Base-by-base conservation (phyloP, 768 basidiomycete genomes). In the Panaeolus papilionaceus region DNA sequence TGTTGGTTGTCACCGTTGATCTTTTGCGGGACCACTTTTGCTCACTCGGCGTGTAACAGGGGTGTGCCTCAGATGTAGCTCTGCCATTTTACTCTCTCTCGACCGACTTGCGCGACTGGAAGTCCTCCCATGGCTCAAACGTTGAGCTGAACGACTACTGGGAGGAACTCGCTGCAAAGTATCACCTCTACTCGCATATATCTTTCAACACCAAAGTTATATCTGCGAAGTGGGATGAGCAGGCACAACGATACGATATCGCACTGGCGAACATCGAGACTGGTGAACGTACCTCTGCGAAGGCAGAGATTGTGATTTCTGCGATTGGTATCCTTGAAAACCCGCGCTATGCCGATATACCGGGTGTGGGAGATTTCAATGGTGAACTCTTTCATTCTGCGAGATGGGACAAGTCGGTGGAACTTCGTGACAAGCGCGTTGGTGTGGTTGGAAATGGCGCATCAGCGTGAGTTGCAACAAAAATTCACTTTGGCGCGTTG, bases 391-490 rank as follows among this genome's bases (percentile, higher is more conserved):
- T 87, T 67, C 89, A 89, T 73, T 85, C 86, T 5, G 84, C 85
- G 8, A 69, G 77, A 16, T 90, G 88, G 87, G 71, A 81, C 37
- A 64, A 74, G 1, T 75, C 76, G 8, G 76, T 82, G 4, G 76
- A 81, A 11, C 75, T 89, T 26, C 71, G 72, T 8, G 79, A 79
- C 7, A 88, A 87, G 72, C 77, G 78, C 10, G 82, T 91, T 6
- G 88, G 83, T 1, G 84, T 90, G 5, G 81, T 89, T 67, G 89
- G 88, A 9, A 88, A 87, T 69, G 89, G 86, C 1, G 81, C 82
- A 44, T 85, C 86, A 38, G 86, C 83, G 82, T 87, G 69, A 54
- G 81, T 77, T 54, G 18, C 70, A 81, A 63, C 11, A n/a, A 23
- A 23, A 42, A 23, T 38, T 61, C 14, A 10, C 28, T 11, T 2